Evolutionary conservation across 73 alveolate species (phyloP).

Genomic region (Paramecium caudatum): DNA sequence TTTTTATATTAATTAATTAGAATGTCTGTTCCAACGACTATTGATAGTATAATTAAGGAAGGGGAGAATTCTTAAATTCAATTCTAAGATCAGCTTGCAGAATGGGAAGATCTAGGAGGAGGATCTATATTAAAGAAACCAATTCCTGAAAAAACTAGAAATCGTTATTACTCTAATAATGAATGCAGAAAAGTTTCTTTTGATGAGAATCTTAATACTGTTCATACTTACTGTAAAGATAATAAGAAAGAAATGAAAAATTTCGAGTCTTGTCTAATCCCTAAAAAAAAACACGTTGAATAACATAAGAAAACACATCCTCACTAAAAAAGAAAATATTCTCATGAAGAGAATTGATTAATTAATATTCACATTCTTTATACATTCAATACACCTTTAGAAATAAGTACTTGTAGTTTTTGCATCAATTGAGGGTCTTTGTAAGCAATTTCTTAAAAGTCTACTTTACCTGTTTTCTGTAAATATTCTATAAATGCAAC

Average conservation of each 20-base stretch:
- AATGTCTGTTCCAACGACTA: too few species aligned
- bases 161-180: neutral
- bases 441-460: constrained; percentile 48
- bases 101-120: constrained; percentile 20
- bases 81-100: neutral
- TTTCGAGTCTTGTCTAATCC: neutral
- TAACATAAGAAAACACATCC: neutral
- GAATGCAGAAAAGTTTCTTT: constrained; percentile 60
- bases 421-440: constrained; percentile 57
- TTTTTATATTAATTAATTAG: too few species aligned
- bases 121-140: neutral
- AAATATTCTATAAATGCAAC: constrained; percentile 59
- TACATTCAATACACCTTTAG: constrained; percentile 50
- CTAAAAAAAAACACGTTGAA: neutral
- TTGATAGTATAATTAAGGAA: too few species aligned
- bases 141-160: neutral
- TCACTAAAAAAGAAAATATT: neutral
- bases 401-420: constrained; percentile 18
- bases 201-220: constrained; percentile 45
- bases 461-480: constrained; percentile 54
- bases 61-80: too few species aligned
- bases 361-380: constrained; percentile 48
- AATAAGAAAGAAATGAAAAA: neutral
- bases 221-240: constrained; percentile 1
- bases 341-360: constrained; percentile 19